Evolutionary conservation across 164 flowering plant genomes (phyloP).

Genomic region (Macadamia tetraphylla): DNA sequence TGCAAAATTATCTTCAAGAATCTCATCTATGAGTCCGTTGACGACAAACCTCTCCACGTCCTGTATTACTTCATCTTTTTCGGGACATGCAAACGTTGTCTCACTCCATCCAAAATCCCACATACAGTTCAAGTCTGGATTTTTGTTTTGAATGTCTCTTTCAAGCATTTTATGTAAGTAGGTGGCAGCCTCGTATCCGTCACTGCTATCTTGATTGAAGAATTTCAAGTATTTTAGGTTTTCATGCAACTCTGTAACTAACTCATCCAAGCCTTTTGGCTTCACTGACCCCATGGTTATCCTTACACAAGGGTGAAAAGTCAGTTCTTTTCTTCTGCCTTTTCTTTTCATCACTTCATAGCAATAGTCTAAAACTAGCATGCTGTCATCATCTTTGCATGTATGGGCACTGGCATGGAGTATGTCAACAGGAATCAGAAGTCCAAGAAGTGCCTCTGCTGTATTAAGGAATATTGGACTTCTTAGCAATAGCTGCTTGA

Average conservation of each 20-base stretch:
- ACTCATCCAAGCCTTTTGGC: conserved; percentile 34
- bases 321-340: conserved; percentile 44
- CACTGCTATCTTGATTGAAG: conserved; percentile 22
- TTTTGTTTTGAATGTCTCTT: conserved; percentile 37
- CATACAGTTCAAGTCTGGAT: conserved; percentile 61
- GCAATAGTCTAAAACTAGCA: conserved; percentile 37
- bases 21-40: conserved; percentile 56
- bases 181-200: conserved; percentile 30
- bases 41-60: conserved; percentile 58
- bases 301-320: conserved; percentile 26
- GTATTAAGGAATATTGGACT: conserved; percentile 47
- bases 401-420: conserved; percentile 24
- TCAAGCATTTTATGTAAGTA: conserved; percentile 52
- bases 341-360: conserved; percentile 55
- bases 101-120: conserved; percentile 82
- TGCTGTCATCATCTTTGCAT: conserved; percentile 21
- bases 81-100: conserved; percentile 27
- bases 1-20: conserved; percentile 30
- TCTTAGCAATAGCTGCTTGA: conserved; percentile 40
- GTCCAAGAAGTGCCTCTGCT: conserved; percentile 64
- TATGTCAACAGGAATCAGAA: conserved; percentile 41
- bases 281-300: conserved; percentile 13
- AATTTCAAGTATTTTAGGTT: conserved; percentile 45
- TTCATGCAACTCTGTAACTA: conserved; percentile 38
- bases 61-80: conserved; percentile 50